phyloP scores from a whole-genome alignment of 805 yeast species.

The Helenozyma rhizophorensis region DNA sequence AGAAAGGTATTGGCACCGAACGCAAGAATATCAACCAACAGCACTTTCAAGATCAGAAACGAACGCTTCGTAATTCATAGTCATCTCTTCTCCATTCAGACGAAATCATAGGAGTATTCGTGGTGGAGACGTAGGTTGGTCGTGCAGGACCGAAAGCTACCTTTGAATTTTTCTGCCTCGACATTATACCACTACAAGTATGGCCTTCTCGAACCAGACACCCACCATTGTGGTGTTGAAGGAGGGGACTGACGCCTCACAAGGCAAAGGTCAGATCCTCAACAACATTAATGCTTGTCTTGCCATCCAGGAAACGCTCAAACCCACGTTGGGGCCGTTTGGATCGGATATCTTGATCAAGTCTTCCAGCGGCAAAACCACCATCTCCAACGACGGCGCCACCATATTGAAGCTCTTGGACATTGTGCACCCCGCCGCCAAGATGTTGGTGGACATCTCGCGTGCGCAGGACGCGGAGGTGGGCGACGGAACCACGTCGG shows the following conservation, averaged over 20 bases:
- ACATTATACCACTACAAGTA: conserved; percentile 21
- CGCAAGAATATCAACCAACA: too few relatives aligned
- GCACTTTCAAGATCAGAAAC: too few relatives aligned
- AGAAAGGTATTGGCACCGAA: too few relatives aligned
- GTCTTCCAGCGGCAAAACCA: conserved; percentile 75
- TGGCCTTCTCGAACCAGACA: conserved; percentile 90
- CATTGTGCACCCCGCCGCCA: conserved; percentile 98
- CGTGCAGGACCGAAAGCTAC: too few relatives aligned
- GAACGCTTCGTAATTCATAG: too few relatives aligned
- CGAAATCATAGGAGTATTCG: too few relatives aligned
- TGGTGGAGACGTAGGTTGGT: too few relatives aligned
- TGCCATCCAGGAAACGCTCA: conserved; percentile 93
- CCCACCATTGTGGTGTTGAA: conserved; percentile 98
- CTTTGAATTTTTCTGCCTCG: background rate
- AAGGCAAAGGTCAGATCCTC: conserved; percentile 93
- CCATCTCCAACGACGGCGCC: conserved; percentile 98
- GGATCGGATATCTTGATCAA: conserved; percentile 95
- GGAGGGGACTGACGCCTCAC: conserved; percentile 97
- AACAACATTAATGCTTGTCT: conserved; percentile 95
- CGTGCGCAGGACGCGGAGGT: conserved; percentile 97
- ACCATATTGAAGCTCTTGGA: conserved; percentile 88
- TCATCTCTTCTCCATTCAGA: too few relatives aligned
- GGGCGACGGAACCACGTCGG: conserved; percentile 98
- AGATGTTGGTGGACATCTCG: conserved; percentile 88
- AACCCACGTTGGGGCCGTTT: conserved; percentile 93